phyloP scores from a whole-genome alignment of 306 rosid genomes.

The Fagus crenata region DNA sequence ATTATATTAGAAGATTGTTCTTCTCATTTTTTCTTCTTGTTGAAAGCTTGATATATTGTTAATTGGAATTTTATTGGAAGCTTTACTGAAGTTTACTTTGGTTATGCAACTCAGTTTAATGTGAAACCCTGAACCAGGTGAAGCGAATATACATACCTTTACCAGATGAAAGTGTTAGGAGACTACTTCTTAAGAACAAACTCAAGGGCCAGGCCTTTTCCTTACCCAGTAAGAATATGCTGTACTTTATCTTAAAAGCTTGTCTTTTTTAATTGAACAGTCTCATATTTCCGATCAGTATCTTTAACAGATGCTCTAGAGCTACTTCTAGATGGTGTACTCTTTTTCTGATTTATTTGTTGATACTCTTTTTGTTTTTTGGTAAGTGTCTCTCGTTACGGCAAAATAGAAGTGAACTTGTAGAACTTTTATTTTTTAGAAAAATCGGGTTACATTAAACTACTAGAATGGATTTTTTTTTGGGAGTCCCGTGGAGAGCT shows the following conservation, averaged over 20 bases:
- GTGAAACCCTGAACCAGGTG: slow-evolving; percentile 56
- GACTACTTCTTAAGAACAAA: slow-evolving; percentile 66
- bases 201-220: slow-evolving; percentile 97
- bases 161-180: slow-evolving; percentile 78
- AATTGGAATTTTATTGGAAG: background rate
- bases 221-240: slow-evolving; percentile 70
- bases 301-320: background rate
- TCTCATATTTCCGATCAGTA: background rate
- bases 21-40: background rate
- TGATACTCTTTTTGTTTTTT: background rate
- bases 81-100: slow-evolving; percentile 12
- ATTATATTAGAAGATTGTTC: background rate
- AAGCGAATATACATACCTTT: slow-evolving; percentile 89
- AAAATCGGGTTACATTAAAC: background rate
- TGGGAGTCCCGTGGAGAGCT: background rate
- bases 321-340: background rate
- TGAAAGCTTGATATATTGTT: slow-evolving; percentile 13
- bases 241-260: slow-evolving; percentile 13
- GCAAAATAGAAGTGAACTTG: background rate
- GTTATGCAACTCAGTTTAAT: slow-evolving; percentile 22
- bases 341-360: background rate
- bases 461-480: background rate
- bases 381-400: background rate
- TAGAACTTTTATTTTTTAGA: background rate
- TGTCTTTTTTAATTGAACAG: background rate